Conservation (phyloP, 495 filamentous ascomycete species). For the Aspergillus taichungensis region DNA sequence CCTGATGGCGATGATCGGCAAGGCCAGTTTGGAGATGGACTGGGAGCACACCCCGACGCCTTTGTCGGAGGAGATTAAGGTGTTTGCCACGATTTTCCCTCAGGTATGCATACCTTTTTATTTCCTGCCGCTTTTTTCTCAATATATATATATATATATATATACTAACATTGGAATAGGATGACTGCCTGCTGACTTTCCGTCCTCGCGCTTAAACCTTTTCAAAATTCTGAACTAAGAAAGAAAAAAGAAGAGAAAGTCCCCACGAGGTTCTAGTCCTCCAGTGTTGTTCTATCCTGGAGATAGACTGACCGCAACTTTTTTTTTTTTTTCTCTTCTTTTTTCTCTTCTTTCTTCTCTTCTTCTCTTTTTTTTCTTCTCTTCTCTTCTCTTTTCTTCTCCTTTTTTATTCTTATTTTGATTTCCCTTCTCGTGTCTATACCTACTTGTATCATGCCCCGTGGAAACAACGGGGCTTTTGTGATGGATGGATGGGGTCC, state of each 20-base stretch:
- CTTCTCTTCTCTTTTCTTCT: not conserved
- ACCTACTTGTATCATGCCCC: constrained; percentile 8
- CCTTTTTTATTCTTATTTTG: no score
- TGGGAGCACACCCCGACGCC: constrained; percentile 84
- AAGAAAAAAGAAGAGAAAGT: constrained; percentile 12
- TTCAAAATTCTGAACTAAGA: not conserved
- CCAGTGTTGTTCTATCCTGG: constrained; percentile 32
- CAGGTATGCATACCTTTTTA: constrained; percentile 45
- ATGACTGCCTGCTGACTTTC: constrained; percentile 37
- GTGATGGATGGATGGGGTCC: not conserved
- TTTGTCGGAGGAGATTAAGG: constrained; percentile 86
- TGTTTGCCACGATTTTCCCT: constrained; percentile 97
- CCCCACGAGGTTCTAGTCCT: constrained; percentile 4
- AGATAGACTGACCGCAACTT: constrained; percentile 22
- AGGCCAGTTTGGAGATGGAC: constrained; percentile 82
- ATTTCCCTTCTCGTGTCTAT: constrained; percentile 6
- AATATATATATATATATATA: no score
- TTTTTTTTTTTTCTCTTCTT: constrained; percentile 2
- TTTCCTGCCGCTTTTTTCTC: no score
- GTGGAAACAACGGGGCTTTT: not conserved
- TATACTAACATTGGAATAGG: constrained; percentile 25
- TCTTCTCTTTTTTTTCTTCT: constrained; percentile 9
- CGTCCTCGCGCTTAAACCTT: constrained; percentile 28
- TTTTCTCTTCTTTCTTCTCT: not conserved
- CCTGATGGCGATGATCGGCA: constrained; percentile 85